Conservation (phyloP, 2,329 filamentous ascomycete species). For the Trichoderma sp. region DNA sequence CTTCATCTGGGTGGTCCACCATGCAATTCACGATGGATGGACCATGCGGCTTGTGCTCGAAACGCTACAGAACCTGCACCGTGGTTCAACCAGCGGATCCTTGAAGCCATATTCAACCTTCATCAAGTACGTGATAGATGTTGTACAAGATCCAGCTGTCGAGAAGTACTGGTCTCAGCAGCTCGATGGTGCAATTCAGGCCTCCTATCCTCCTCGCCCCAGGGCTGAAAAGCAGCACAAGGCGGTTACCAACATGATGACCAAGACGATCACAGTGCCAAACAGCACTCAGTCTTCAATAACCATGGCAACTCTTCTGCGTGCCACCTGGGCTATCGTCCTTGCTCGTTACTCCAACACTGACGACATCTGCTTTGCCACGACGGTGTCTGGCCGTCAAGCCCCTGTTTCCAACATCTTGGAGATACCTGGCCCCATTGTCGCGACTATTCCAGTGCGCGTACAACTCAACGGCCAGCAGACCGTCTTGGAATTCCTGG, state of each 20-base stretch:
- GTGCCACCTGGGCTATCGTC: conserved; percentile 37
- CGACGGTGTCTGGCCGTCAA: conserved; percentile 31
- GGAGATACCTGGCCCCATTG: conserved; percentile 28
- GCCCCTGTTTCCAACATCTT: conserved; percentile 26
- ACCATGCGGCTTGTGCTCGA: conserved; percentile 31
- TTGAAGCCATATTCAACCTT: conserved; percentile 12
- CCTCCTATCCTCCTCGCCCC: conserved; percentile 26
- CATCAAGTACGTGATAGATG: conserved; percentile 9
- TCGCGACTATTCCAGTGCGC: conserved; percentile 30
- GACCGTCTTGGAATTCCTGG: conserved; percentile 24
- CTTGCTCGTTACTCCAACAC: conserved; percentile 19
- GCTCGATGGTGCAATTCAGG: conserved; percentile 24
- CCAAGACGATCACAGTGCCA: neutral
- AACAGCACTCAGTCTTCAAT: conserved; percentile 1
- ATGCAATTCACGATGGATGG: conserved; percentile 39
- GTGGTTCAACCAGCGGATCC: neutral
- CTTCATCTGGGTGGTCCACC: conserved; percentile 36
- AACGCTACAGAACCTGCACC: conserved; percentile 22
- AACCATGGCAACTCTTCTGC: conserved; percentile 32
- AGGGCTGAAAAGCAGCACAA: conserved; percentile 8
- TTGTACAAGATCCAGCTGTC: conserved; percentile 15
- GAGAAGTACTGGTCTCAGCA: conserved; percentile 29
- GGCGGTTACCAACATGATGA: neutral
- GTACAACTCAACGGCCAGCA: conserved; percentile 26
- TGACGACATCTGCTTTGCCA: conserved; percentile 23